phyloP scores from a whole-genome alignment of 179 eudicot species.

The Nepenthes alata region DNA sequence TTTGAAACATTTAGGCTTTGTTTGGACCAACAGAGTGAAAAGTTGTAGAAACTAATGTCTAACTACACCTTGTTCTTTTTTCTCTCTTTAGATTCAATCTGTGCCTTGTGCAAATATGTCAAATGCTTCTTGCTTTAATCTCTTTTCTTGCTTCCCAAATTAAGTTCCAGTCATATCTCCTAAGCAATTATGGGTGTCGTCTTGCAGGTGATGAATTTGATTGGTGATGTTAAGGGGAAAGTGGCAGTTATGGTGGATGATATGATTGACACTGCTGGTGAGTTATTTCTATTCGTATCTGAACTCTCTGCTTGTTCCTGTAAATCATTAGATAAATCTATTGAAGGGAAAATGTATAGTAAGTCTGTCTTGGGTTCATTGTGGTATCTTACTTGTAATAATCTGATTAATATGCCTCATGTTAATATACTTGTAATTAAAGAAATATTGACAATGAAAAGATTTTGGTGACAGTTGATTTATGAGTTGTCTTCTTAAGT shows the following conservation, averaged over 20 bases:
- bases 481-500: background rate
- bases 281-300: slow-evolving; percentile 6
- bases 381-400: too few relatives aligned
- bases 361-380: too few relatives aligned
- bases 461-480: background rate
- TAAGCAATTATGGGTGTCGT: background rate
- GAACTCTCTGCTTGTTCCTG: background rate
- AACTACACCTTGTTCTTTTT: too few relatives aligned
- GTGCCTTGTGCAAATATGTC: too few relatives aligned
- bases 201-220: slow-evolving; percentile 49
- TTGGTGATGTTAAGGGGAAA: slow-evolving; percentile 51
- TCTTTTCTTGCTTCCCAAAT: too few relatives aligned
- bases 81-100: too few relatives aligned
- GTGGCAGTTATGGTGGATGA: slow-evolving; percentile 58
- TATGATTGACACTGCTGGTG: slow-evolving; percentile 59
- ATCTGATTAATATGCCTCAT: background rate
- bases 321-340: background rate
- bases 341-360: background rate
- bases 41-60: too few relatives aligned
- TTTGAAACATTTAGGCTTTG: too few relatives aligned
- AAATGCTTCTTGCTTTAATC: too few relatives aligned
- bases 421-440: too few relatives aligned
- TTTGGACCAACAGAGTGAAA: too few relatives aligned
- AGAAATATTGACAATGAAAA: background rate
- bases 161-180: too few relatives aligned